Conservation (phyloP, 1,284 basidiomycete genomes). For the Rhodotorula sp. region DNA sequence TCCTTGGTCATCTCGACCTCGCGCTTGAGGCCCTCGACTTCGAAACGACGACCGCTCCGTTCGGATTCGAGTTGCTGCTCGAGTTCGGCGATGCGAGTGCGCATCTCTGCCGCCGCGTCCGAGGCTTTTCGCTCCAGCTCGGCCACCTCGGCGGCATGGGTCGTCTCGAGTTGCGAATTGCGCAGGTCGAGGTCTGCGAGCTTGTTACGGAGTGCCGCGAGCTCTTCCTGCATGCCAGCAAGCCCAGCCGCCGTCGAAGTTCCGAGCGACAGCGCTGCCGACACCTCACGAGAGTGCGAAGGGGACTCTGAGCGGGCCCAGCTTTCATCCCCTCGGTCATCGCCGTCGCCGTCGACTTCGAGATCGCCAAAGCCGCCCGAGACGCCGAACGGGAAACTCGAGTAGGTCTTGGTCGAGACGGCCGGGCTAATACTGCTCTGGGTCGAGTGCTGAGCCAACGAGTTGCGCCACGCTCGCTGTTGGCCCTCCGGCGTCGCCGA, state of each 20-base stretch:
- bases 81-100: slow-evolving; percentile 30
- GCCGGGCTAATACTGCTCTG: slow-evolving; percentile 4
- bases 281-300: not conserved
- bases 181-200: slow-evolving; percentile 31
- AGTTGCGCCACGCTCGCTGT: slow-evolving; percentile 9
- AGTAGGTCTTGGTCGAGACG: slow-evolving; percentile 24
- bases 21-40: slow-evolving; percentile 39
- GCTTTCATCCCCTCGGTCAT: not conserved
- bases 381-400: slow-evolving; percentile 34
- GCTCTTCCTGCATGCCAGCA: slow-evolving; percentile 20
- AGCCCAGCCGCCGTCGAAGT: not conserved
- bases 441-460: not conserved
- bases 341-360: slow-evolving; percentile 26
- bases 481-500: slow-evolving; percentile 2
- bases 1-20: slow-evolving; percentile 40
- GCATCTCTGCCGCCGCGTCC: slow-evolving; percentile 33
- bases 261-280: not conserved
- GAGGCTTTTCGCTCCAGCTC: slow-evolving; percentile 37
- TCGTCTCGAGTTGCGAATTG: slow-evolving; percentile 24
- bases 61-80: slow-evolving; percentile 36
- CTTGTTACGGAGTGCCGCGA: slow-evolving; percentile 31
- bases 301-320: not conserved
- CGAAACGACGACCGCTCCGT: slow-evolving; percentile 27
- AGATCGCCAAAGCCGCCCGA: slow-evolving; percentile 39
- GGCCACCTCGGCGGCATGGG: slow-evolving; percentile 33